Evolutionary conservation across 2,329 filamentous ascomycete genomes (phyloP), one percentile per base, ranked within the genome.

Genomic region (Aotearoamyces nothofagi): DNA sequence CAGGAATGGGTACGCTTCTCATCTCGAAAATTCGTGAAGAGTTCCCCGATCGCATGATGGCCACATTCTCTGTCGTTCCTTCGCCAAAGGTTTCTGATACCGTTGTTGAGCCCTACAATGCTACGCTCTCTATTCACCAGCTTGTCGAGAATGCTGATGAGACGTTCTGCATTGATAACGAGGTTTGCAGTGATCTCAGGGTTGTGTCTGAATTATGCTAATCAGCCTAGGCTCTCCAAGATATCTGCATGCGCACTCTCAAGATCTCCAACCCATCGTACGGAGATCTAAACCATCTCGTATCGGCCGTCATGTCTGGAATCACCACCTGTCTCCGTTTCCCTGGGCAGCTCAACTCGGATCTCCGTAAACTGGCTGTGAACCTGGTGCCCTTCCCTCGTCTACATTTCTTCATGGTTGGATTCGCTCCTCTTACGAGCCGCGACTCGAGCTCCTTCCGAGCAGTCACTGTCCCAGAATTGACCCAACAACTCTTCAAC

Each of bases 321-420:
- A 83, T 98, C 52, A 94, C 90, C 56, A 96, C 90, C 50, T 96
- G 83, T 60, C 69, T 98, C 56, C 90, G 90, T 63, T 98, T 98
- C 82, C 90, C 90, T 33, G 90, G 90, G 57, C 90, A 98, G 73
- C 79, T 98, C 46, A 98, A 98, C 81, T 98, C 90, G 56, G 90
- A 98, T 60, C 81, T 98, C 47, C 84, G 90, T 68, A 98, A 98
- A 73, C 67, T 98, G 54, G 90, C 90, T 47, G 90, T 98, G 62
- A 98, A 98, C 82, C 96, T 98, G 71, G 90, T 98, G 63, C 90
- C 90, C 40, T 98, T 98, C 81, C 90, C 90, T 47, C 90, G 90
- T 84, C 83, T 98, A 41, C 90, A 98, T 67, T 98, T 98, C 78
- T 98, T 98, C 78, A 98, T 98, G 90, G 90, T 98, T 58, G 90